Conservation (phyloP, 2,329 filamentous ascomycete species). For the Metarhizium guizhouense region DNA sequence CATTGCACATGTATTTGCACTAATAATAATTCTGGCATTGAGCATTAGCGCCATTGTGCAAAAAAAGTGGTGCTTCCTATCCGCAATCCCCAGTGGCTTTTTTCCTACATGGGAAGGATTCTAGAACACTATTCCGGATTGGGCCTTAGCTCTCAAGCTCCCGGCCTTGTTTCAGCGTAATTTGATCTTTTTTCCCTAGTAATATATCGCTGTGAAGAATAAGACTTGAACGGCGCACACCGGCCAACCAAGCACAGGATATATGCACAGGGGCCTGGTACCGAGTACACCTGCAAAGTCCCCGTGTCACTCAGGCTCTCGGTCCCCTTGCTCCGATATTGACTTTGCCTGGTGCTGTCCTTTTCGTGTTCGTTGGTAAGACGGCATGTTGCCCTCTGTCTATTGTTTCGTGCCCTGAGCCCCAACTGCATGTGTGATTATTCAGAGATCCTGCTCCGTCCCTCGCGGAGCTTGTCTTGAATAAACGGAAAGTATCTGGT, state of each 20-base stretch:
- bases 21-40: no score
- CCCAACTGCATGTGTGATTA: neutral
- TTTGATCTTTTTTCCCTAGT: neutral
- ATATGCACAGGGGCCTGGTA: neutral
- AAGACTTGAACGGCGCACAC: neutral
- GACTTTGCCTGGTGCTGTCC: neutral
- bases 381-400: neutral
- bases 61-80: neutral
- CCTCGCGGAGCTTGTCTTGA: neutral
- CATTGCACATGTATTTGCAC: no score
- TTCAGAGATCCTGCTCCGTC: neutral
- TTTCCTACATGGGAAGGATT: slow-evolving; percentile 2
- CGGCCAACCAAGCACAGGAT: neutral
- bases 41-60: neutral
- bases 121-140: slow-evolving; percentile 1
- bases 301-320: neutral
- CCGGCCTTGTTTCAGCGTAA: slow-evolving; percentile 1
- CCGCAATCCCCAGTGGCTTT: neutral
- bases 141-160: neutral
- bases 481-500: neutral
- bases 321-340: neutral
- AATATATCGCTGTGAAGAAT: neutral
- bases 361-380: neutral
- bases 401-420: neutral
- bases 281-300: neutral